Base-by-base conservation (phyloP, 2,329 filamentous ascomycete species). In the Microcyclosporella mali region DNA sequence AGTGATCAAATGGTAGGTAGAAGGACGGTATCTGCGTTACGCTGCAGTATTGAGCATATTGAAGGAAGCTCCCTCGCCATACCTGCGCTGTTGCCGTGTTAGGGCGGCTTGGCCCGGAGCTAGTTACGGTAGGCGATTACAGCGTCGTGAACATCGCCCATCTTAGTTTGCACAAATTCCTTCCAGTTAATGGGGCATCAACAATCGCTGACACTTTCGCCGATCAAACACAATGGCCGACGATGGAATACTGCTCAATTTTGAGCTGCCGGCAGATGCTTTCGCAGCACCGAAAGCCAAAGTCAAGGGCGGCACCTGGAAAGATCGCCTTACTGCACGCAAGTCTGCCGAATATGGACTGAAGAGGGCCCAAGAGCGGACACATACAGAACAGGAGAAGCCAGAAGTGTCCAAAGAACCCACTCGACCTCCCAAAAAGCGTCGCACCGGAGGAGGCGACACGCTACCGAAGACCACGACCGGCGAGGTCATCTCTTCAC, bases 201-300 rank as follows among this genome's bases (percentile, higher is more conserved):
- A 32, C 29, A 6, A 39, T 12, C 35, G 29, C 28, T 34, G 17
- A 31, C 9, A 18, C 10, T 8, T 21, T n/a, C n/a, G n/a, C n/a
- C n/a, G n/a, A n/a, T n/a, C n/a, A n/a, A 25, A 17, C 33, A 25
- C 4, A 17, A 95, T 97, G 89, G 86, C 86, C 39, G 89, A 97
- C 71, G 86, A 94, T 81, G 88, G 88, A 55, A 85, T 98, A 79
- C 77, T 95, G 44, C 73, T 97, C 62, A 97, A 97, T 59, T 95
- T 97, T 63, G 82, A 88, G 56, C 71, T 95, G 44, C 56, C 59
- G 2, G 77, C 79, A 19, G 81, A 86, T 47, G 76, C 71, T 14
- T 77, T 85, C 14, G 71, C 77, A 74, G 71, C 74, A 53, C 76
- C 84, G 10, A 72, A 76, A 74, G 73, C 74, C 54, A 75, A 70